A percentile compares a stretch with the other conserved stretches of the same genome.
Evolutionary conservation across 306 rosid species (phyloP).

Genomic region (Cicer judaicum): DNA sequence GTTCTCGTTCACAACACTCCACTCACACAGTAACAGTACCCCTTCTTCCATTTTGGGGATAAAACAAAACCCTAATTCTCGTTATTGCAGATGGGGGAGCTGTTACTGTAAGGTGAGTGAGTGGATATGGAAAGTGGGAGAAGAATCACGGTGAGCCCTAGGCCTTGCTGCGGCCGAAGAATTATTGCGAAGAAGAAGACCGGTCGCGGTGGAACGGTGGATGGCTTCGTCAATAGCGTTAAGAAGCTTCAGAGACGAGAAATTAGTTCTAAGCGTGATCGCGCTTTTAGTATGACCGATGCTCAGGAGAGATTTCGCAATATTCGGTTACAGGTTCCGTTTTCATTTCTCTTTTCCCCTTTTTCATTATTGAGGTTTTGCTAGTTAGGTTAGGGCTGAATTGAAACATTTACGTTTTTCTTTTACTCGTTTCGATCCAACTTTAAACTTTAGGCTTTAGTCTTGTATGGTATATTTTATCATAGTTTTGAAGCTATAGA

Average conservation of each 20-base stretch:
- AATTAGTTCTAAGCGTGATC: constrained; percentile 68
- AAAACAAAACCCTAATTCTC: constrained; percentile 42
- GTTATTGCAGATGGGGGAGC: neutral
- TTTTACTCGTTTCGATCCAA: neutral
- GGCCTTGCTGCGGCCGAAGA: constrained; percentile 65
- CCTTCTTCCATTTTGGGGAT: neutral
- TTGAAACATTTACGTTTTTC: neutral
- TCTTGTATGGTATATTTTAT: neutral
- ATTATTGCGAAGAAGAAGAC: constrained; percentile 60
- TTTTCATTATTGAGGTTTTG: neutral
- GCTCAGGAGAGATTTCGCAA: constrained; percentile 68
- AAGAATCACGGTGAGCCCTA: constrained; percentile 65
- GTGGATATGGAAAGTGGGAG: constrained; percentile 59
- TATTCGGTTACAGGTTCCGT: constrained; percentile 61
- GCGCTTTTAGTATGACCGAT: constrained; percentile 67
- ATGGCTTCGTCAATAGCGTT: constrained; percentile 66
- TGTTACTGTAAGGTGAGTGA: constrained; percentile 13
- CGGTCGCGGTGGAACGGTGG: constrained; percentile 53
- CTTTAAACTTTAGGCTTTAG: neutral
- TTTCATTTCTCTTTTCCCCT: neutral
- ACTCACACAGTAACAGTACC: neutral
- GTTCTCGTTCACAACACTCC: neutral
- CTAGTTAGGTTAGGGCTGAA: constrained; percentile 31
- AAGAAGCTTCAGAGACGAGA: constrained; percentile 72
- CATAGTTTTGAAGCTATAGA: neutral